Evolutionary conservation across 1,284 basidiomycete species (phyloP).

Genomic region (Paramarasmius palmivorus): DNA sequence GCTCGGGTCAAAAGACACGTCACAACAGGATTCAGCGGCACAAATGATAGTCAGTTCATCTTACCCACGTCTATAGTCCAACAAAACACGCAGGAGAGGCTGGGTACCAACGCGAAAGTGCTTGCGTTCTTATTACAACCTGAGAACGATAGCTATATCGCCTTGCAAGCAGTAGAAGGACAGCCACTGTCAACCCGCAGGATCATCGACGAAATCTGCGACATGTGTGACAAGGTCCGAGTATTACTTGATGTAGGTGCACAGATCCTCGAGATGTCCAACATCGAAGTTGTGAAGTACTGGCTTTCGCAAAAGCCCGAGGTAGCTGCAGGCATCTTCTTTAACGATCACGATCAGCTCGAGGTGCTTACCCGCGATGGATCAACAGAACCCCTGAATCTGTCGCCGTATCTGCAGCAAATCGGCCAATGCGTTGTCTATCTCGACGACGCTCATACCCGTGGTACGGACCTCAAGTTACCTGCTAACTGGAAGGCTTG

Average conservation of each 20-base stretch:
- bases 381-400: constrained; percentile 34
- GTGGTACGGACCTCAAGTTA: constrained; percentile 57
- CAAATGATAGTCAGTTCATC: constrained; percentile 52
- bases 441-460: constrained; percentile 58
- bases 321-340: constrained; percentile 46
- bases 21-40: constrained; percentile 58
- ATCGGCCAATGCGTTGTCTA: constrained; percentile 51
- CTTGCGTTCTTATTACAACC: constrained; percentile 41
- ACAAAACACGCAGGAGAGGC: constrained; percentile 39
- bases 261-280: constrained; percentile 9
- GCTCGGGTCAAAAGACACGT: constrained; percentile 35
- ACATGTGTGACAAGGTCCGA: not conserved
- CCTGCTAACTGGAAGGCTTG: constrained; percentile 44
- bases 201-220: too few species aligned
- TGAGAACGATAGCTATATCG: constrained; percentile 44
- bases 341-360: constrained; percentile 45
- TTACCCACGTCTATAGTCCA: constrained; percentile 48
- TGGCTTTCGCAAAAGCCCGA: constrained; percentile 37
- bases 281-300: constrained; percentile 12
- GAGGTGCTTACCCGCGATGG: constrained; percentile 42
- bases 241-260: constrained; percentile 26
- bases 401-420: constrained; percentile 43
- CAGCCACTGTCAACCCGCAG: too few species aligned
- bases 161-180: constrained; percentile 15
- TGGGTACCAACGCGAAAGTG: constrained; percentile 50